These are phyloP conservation scores for Hypseocharis bilobata DNA, from an alignment of 441 rosid genomes.

Conservation along the genomic window DNA sequence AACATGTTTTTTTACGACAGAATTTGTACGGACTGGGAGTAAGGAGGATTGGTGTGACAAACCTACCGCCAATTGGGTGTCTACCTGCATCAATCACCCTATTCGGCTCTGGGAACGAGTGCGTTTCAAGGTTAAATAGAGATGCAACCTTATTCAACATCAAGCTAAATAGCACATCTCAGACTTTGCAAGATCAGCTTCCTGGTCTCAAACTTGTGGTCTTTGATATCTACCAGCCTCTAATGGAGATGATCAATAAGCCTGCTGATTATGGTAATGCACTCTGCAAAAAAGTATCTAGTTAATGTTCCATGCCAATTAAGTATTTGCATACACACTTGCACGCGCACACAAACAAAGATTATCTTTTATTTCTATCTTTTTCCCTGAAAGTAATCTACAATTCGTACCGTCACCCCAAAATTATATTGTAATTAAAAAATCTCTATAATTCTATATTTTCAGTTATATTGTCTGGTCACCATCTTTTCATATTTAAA, in stretches of 20 bases:
- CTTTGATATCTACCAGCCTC: constrained; percentile 70
- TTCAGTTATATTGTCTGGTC: background rate
- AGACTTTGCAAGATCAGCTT: constrained; percentile 36
- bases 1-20: constrained; percentile 30
- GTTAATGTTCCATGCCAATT: constrained; percentile 12
- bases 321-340: background rate
- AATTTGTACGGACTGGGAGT: constrained; percentile 65
- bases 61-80: constrained; percentile 79
- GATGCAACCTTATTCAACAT: constrained; percentile 66
- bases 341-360: background rate
- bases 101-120: constrained; percentile 59
- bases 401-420: too few species aligned
- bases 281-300: constrained; percentile 18
- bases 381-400: background rate
- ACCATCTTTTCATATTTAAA: background rate
- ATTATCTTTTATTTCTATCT: too few species aligned
- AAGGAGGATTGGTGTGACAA: constrained; percentile 74
- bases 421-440: too few species aligned
- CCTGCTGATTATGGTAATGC: constrained; percentile 59
- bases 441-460: background rate
- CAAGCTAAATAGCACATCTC: constrained; percentile 62
- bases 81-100: constrained; percentile 84
- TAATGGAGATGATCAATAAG: constrained; percentile 54
- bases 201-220: constrained; percentile 78
- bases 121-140: constrained; percentile 60